Evolutionary conservation across 2,329 filamentous ascomycete genomes (phyloP).

Genomic region (Aspergillus sp.): DNA sequence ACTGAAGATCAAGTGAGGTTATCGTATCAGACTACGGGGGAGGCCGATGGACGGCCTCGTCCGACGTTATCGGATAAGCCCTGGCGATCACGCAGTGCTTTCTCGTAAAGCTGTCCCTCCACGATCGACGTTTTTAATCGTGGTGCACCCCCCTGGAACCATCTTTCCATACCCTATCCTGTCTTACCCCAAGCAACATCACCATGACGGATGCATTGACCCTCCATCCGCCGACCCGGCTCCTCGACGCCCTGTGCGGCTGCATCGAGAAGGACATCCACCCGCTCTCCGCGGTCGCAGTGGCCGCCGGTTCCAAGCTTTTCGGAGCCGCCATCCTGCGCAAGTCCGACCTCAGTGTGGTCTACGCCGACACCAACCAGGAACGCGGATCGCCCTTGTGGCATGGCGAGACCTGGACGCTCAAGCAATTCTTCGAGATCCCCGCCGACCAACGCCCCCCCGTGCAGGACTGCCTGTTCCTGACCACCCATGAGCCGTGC

Average conservation of each 20-base stretch:
- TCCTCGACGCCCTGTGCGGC: not conserved
- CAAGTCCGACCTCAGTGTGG: not conserved
- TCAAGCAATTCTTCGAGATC: not conserved
- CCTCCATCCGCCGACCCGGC: not conserved
- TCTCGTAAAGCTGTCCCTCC: no score
- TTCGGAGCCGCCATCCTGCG: not conserved
- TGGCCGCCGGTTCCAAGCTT: not conserved
- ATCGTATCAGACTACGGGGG: no score
- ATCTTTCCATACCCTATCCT: not conserved
- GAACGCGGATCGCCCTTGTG: not conserved
- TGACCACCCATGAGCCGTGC: not conserved
- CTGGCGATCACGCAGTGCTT: not conserved
- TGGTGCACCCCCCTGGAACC: not conserved
- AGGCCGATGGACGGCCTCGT: no score
- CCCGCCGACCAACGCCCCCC: not conserved
- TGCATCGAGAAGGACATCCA: not conserved
- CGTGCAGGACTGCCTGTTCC: not conserved
- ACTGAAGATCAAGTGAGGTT: no score
- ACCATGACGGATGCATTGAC: not conserved
- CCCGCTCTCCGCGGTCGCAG: not conserved
- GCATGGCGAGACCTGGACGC: slow-evolving; percentile 1
- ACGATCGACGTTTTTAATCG: not conserved
- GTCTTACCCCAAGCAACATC: not conserved
- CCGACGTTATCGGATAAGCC: no score
- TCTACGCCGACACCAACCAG: slow-evolving; percentile 1